phyloP scores from a whole-genome alignment of 192 early-diverging fungal genomes.

The Coemansia reversa region DNA sequence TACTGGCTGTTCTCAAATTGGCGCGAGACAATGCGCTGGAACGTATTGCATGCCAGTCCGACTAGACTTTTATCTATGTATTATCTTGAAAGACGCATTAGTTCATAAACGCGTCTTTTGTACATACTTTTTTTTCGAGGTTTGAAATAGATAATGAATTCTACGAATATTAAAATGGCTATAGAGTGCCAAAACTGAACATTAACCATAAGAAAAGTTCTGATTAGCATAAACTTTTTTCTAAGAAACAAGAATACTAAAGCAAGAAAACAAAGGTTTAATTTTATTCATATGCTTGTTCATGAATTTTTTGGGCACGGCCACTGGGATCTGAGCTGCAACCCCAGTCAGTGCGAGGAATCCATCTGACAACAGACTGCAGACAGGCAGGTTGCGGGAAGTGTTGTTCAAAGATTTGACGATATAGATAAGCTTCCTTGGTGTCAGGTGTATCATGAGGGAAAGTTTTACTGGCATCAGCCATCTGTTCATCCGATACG shows the following conservation, averaged over 20 bases:
- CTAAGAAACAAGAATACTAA: background rate
- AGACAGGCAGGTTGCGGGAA: conserved; percentile 92
- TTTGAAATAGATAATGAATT: too few species aligned
- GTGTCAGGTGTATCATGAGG: conserved; percentile 88
- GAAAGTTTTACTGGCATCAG: conserved; percentile 66
- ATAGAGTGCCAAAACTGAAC: too few species aligned
- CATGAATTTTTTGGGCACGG: conserved; percentile 92
- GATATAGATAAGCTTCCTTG: conserved; percentile 97
- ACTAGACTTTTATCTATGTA: too few species aligned
- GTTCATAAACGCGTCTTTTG: too few species aligned
- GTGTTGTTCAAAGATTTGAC: conserved; percentile 88
- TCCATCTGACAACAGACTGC: conserved; percentile 91
- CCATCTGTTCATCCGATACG: conserved; percentile 80
- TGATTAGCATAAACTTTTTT: too few species aligned
- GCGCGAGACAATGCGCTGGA: too few species aligned
- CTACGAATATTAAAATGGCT: too few species aligned
- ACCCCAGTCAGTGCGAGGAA: conserved; percentile 96
- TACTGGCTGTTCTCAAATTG: too few species aligned
- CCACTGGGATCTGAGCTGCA: conserved; percentile 97
- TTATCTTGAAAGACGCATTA: too few species aligned
- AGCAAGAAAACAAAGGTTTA: conserved; percentile 4
- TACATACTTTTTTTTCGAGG: too few species aligned
- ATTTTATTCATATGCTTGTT: conserved; percentile 29
- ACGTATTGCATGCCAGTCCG: too few species aligned
- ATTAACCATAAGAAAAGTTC: too few species aligned